Evolutionary conservation across 106 monocot genomes (phyloP), one percentile per base, ranked within the genome.

Genomic region (Apostasia shenzhenica): DNA sequence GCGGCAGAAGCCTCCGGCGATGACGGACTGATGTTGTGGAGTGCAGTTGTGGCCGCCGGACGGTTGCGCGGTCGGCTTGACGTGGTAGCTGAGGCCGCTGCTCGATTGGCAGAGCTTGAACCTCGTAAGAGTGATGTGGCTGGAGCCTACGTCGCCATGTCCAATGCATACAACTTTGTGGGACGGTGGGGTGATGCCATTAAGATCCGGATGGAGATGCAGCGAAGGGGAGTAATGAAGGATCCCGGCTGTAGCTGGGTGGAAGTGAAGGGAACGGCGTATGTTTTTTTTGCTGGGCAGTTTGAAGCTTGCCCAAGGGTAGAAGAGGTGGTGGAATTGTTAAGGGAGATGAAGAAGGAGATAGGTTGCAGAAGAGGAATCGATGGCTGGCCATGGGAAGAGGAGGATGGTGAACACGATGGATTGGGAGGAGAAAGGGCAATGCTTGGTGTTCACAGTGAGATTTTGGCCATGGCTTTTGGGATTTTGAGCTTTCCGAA

Each of bases 171-270:
- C 45, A 45, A 66, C 46, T 79, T 78, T 9, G 81, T 57, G 0
- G 91, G 95, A 45, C 59, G 78, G n/a, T 81, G 54, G 71, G 86
- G 81, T 6, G 63, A 67, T 44, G 88, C 80, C 0, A 69, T 14
- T 5, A 73, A 13, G 64, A 63, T 91, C 12, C 57, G 95, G 46
- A 44, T 45, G 1, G 84, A 76, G 74, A 91, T 91, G 95, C 80
- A 42, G 75, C 68, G 71, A 12, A 67, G 80, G 47, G 91, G 91
- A 4, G 86, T 95, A 48, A 66, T 62, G 40, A 95, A 95, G 78
- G 88, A 88, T 42, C 85, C 73, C 2, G 85, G 81, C 12, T 94
- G 91, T 63, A 91, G 91, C 55, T 91, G 91, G 88, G 74, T 95
- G n/a, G 94, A 94, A 73, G 61, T 94, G 41, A 94, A 81, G 72